Percentiles rank a stretch among this genome's conserved stretches.
These are phyloP conservation scores for Raphanus sativus DNA, from an alignment of 345 rosid species.

Conservation along the genomic window DNA sequence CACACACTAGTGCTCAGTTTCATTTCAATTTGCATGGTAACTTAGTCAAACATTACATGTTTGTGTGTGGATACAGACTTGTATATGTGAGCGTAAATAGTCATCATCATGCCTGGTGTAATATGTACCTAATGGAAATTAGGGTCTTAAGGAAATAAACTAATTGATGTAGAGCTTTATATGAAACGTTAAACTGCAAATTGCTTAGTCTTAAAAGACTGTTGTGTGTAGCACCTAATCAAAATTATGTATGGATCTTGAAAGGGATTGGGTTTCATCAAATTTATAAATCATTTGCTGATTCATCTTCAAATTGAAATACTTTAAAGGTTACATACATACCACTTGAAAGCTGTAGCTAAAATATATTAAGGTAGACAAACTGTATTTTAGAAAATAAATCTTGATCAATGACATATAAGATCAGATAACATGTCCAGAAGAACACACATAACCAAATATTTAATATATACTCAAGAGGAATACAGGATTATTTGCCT, in stretches of 20 bases:
- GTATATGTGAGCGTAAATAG: too few relatives aligned
- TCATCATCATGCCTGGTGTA: neutral
- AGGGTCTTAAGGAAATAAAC: slow-evolving; percentile 1
- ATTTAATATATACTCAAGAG: slow-evolving; percentile 7
- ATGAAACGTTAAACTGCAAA: neutral
- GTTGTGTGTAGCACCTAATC: neutral
- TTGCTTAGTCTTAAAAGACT: neutral
- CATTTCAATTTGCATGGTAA: too few relatives aligned
- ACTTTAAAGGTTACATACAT: neutral
- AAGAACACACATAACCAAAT: neutral
- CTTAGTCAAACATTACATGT: too few relatives aligned
- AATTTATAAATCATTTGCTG: neutral
- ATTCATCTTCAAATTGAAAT: slow-evolving; percentile 1
- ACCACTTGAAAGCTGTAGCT: neutral
- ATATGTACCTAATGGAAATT: neutral
- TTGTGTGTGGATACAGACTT: too few relatives aligned
- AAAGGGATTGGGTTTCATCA: neutral
- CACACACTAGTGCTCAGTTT: too few relatives aligned
- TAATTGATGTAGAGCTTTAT: slow-evolving; percentile 3
- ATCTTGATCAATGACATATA: neutral
- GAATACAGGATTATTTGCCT: slow-evolving; percentile 8
- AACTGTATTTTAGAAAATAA: neutral
- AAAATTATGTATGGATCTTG: slow-evolving; percentile 1
- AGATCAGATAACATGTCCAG: neutral
- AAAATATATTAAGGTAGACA: slow-evolving; percentile 5